Evolutionary conservation across 805 yeast genomes (phyloP).

Genomic region (Ogataea trehalophila): DNA sequence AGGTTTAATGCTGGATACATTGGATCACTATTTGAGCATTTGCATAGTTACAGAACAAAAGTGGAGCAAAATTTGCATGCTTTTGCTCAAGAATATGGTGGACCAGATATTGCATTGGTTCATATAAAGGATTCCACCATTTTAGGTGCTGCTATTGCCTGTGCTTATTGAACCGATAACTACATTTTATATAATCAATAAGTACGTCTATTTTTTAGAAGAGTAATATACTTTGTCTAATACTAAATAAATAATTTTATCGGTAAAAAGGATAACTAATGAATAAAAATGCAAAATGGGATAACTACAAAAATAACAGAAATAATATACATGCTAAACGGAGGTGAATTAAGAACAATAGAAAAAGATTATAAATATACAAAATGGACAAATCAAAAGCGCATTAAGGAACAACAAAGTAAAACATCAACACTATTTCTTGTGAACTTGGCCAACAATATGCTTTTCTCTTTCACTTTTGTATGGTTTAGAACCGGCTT

Average conservation of each 20-base stretch:
- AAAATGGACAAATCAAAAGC: too few relatives aligned
- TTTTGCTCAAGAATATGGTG: conserved; percentile 15
- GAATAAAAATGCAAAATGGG: too few relatives aligned
- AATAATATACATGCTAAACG: too few relatives aligned
- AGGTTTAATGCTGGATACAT: conserved; percentile 39
- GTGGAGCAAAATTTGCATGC: conserved; percentile 22
- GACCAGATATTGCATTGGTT: conserved; percentile 33
- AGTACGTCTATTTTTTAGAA: too few relatives aligned
- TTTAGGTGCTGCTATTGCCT: conserved; percentile 52
- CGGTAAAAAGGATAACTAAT: too few relatives aligned
- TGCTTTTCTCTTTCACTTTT: conserved; percentile 81
- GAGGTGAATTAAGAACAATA: too few relatives aligned
- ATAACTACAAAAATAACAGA: too few relatives aligned
- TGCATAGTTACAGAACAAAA: conserved; percentile 33
- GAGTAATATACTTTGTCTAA: too few relatives aligned
- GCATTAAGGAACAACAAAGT: neutral
- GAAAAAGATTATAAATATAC: too few relatives aligned
- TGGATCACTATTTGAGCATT: conserved; percentile 48
- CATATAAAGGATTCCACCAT: conserved; percentile 43
- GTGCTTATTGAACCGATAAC: conserved; percentile 13
- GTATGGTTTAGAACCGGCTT: conserved; percentile 52
- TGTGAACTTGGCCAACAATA: conserved; percentile 73
- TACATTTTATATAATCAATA: neutral
- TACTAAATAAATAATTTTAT: too few relatives aligned
- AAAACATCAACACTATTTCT: conserved; percentile 25